Conservation (phyloP, 495 filamentous ascomycete species). For the Talaromyces liani region DNA sequence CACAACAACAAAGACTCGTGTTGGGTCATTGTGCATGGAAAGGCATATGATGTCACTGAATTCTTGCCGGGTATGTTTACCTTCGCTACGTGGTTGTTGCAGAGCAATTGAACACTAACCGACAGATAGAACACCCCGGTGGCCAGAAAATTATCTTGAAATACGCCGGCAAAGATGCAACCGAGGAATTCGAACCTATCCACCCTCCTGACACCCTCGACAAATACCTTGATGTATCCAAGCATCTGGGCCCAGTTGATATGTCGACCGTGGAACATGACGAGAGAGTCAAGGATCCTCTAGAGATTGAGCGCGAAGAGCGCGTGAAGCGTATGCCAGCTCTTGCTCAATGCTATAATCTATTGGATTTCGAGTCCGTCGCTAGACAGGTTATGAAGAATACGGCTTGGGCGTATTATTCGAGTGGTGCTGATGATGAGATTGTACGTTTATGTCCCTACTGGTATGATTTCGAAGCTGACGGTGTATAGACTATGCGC, state of each 20-base stretch:
- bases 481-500: slow-evolving; percentile 71
- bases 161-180: slow-evolving; percentile 79
- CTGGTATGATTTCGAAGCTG: background rate
- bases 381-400: slow-evolving; percentile 87
- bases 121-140: slow-evolving; percentile 65
- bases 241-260: slow-evolving; percentile 87
- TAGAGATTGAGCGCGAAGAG: slow-evolving; percentile 68
- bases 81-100: background rate
- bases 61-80: slow-evolving; percentile 57
- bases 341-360: slow-evolving; percentile 85
- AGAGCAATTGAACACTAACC: background rate
- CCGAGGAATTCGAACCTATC: slow-evolving; percentile 85
- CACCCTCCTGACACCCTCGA: slow-evolving; percentile 77
- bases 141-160: slow-evolving; percentile 77
- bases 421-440: slow-evolving; percentile 91
- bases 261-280: slow-evolving; percentile 76
- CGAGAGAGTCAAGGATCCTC: slow-evolving; percentile 61
- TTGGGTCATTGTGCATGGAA: slow-evolving; percentile 82
- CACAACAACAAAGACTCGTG: slow-evolving; percentile 78
- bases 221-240: slow-evolving; percentile 73
- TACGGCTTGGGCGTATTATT: slow-evolving; percentile 94
- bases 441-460: slow-evolving; percentile 54
- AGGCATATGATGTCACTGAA: slow-evolving; percentile 88
- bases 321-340: slow-evolving; percentile 72
- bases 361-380: slow-evolving; percentile 92